Evolutionary conservation across 2,329 filamentous ascomycete species (phyloP).

Genomic region (Neopestalotiopsis rosae): DNA sequence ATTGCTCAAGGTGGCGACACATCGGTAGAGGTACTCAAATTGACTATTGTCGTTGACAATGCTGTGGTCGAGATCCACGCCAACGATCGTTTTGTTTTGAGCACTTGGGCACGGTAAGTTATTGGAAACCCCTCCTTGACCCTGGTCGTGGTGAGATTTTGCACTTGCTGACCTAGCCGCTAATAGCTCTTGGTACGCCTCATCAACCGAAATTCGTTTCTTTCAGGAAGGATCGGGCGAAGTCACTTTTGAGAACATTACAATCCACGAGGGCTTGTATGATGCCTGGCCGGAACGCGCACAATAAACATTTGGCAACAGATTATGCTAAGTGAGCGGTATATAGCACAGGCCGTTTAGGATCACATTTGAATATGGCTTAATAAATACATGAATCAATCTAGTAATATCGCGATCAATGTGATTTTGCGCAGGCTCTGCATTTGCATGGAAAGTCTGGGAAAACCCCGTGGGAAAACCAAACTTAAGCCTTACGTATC

Average conservation of each 20-base stretch:
- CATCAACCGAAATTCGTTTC: constrained; percentile 41
- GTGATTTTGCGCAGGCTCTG: too few species aligned
- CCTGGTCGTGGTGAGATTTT: neutral
- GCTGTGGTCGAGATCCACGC: constrained; percentile 44
- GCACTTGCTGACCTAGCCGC: constrained; percentile 23
- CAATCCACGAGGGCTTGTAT: constrained; percentile 41
- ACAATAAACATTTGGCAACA: neutral
- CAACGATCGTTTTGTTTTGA: constrained; percentile 46
- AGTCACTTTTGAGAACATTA: constrained; percentile 38
- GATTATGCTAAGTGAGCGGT: neutral
- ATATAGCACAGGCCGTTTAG: too few species aligned
- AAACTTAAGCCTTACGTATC: too few species aligned
- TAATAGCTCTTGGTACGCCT: constrained; percentile 40
- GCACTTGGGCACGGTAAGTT: constrained; percentile 48
- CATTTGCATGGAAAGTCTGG: too few species aligned
- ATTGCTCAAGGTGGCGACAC: constrained; percentile 33
- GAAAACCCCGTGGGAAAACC: too few species aligned
- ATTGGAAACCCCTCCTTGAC: neutral
- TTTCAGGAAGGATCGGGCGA: constrained; percentile 38
- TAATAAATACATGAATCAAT: too few species aligned
- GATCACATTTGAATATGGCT: too few species aligned
- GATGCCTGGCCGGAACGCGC: constrained; percentile 41
- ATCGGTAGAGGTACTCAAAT: constrained; percentile 41
- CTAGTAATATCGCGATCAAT: too few species aligned
- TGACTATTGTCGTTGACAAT: constrained; percentile 48